phyloP scores from a whole-genome alignment of 208 protist species.

The Leishmania guyanensis region DNA sequence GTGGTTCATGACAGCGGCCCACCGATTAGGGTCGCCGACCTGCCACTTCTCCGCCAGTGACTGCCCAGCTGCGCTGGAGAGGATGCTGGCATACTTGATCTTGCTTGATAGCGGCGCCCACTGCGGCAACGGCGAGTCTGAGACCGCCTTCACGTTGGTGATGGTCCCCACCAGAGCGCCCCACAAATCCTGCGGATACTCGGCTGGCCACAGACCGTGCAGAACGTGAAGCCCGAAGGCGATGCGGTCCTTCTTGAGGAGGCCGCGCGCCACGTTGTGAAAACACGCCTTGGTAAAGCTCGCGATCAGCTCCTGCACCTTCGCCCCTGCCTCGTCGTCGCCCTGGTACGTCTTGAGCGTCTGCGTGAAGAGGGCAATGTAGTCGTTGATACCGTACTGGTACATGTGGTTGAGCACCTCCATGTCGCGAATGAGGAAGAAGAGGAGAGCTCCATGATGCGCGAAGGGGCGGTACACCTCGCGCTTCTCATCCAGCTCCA shows the following conservation, averaged over 20 bases:
- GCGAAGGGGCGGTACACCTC: constrained; percentile 95
- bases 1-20: constrained; percentile 77
- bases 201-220: constrained; percentile 78
- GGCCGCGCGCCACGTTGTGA: constrained; percentile 65
- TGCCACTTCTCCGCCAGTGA: constrained; percentile 58
- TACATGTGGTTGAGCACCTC: constrained; percentile 97
- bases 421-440: constrained; percentile 93
- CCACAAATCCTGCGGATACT: constrained; percentile 88
- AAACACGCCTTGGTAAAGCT: constrained; percentile 73
- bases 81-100: not conserved
- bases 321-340: constrained; percentile 27
- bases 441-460: constrained; percentile 84
- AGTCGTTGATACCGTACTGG: constrained; percentile 93
- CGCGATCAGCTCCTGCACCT: constrained; percentile 60
- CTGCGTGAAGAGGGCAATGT: constrained; percentile 84
- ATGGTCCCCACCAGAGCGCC: constrained; percentile 80
- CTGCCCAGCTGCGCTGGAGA: constrained; percentile 34
- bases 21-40: constrained; percentile 51
- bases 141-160: constrained; percentile 32
- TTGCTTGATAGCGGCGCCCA: constrained; percentile 69
- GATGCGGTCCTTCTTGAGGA: constrained; percentile 93
- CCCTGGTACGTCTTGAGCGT: constrained; percentile 63
- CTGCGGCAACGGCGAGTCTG: constrained; percentile 37
- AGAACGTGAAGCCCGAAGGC: constrained; percentile 95
- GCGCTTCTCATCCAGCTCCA: constrained; percentile 93